Evolutionary conservation across 2,329 filamentous ascomycete species (phyloP).

Genomic region (Xenosphaeropsis pyriputrescens): DNA sequence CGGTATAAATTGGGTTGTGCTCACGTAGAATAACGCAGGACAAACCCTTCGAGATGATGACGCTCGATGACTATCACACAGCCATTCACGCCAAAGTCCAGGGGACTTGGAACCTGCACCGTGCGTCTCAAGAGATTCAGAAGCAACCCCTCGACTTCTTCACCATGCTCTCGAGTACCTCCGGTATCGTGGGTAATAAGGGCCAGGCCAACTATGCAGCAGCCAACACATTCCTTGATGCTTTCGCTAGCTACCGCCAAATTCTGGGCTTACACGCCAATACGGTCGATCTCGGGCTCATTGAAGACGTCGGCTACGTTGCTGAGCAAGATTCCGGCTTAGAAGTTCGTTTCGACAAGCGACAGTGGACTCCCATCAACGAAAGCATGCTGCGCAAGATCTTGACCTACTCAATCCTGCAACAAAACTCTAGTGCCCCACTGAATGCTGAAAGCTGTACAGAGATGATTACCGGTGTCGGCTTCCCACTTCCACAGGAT

Average conservation of each 20-base stretch:
- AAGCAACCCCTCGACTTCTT: constrained; percentile 19
- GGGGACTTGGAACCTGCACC: constrained; percentile 2
- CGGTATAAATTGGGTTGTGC: no score
- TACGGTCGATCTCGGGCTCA: neutral
- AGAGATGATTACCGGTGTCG: no score
- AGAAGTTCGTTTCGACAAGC: no score
- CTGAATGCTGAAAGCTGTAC: no score
- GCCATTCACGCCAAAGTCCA: constrained; percentile 17
- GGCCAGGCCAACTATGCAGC: constrained; percentile 1
- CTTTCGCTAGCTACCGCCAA: neutral
- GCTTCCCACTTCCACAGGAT: no score
- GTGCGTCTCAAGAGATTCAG: constrained; percentile 6
- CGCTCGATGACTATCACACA: constrained; percentile 27
- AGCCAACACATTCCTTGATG: neutral
- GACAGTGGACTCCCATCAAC: no score
- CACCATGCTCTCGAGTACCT: constrained; percentile 22
- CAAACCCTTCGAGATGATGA: constrained; percentile 31
- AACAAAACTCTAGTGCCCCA: no score
- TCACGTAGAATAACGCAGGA: no score
- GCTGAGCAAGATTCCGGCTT: no score
- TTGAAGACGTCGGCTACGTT: constrained; percentile 26
- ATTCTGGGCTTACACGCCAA: neutral
- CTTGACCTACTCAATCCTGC: no score
- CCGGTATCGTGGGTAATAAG: constrained; percentile 9
- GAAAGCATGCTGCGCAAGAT: no score